phyloP scores from a whole-genome alignment of 495 filamentous ascomycete species.

The Letharia columbiana region DNA sequence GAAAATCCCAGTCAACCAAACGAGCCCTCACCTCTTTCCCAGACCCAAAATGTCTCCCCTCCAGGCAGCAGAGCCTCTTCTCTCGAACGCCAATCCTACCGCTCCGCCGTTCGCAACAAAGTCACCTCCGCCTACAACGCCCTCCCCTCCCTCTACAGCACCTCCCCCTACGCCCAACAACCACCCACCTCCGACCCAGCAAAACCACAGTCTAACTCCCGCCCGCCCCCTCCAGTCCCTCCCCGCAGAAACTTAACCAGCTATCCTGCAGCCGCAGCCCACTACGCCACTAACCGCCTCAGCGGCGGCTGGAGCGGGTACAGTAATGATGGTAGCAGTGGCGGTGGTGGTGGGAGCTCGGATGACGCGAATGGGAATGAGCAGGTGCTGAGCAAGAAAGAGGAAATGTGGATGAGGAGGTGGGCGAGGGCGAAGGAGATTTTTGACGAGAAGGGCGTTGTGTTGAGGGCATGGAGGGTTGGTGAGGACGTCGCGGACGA shows the following conservation, averaged over 20 bases:
- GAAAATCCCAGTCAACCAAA: conserved; percentile 17
- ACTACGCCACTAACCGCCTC: conserved; percentile 34
- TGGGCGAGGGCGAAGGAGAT: conserved; percentile 67
- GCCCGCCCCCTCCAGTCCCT: conserved; percentile 27
- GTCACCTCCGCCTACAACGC: conserved; percentile 41
- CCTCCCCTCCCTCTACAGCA: conserved; percentile 32
- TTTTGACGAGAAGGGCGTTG: conserved; percentile 59
- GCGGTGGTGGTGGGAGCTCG: conserved; percentile 13
- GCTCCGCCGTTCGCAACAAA: conserved; percentile 31
- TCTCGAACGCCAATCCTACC: conserved; percentile 29
- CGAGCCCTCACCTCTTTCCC: conserved; percentile 27
- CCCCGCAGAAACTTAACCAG: conserved; percentile 26
- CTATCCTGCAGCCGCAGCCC: conserved; percentile 38
- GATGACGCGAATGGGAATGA: conserved; percentile 15
- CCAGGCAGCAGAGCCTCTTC: conserved; percentile 31
- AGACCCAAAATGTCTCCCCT: conserved; percentile 27
- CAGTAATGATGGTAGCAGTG: conserved; percentile 13
- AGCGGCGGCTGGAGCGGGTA: conserved; percentile 22
- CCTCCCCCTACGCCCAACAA: conserved; percentile 16
- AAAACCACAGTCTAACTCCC: conserved; percentile 23
- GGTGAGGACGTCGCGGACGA: conserved; percentile 69
- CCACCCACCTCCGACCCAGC: conserved; percentile 18
- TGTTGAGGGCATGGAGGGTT: conserved; percentile 73
- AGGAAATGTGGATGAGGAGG: conserved; percentile 73
- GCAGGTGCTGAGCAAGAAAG: conserved; percentile 56